Base-by-base conservation (phyloP, 2,329 filamentous ascomycete genomes). In the Pseudohalonectria lignicola region DNA sequence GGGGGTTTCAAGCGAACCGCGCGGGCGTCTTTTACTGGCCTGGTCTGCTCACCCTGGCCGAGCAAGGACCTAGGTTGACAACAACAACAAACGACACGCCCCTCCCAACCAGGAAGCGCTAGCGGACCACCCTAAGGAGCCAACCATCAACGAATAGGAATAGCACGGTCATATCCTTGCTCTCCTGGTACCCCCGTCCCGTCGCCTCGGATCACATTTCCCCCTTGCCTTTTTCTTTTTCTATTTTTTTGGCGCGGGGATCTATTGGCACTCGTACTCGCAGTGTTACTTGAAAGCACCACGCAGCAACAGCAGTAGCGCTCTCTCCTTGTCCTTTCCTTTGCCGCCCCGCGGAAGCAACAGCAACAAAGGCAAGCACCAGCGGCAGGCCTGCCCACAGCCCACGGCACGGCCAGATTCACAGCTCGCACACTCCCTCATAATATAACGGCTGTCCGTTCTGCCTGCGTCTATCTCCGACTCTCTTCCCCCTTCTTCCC, bases 401-500 rank as follows among this genome's bases (percentile, higher is more conserved):
- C n/a, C n/a, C n/a, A n/a, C n/a, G n/a, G n/a, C n/a, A n/a, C n/a
- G n/a, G n/a, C n/a, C n/a, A n/a, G n/a, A n/a, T n/a, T n/a, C n/a
- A n/a, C n/a, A n/a, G n/a, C n/a, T n/a, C n/a, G n/a, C n/a, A n/a
- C 32, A 15, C 32, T n/a, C 32, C 16, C 17, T 11, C 32, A 28
- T 15, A 37, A 37, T 37, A 37, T 37, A 37, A 37, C 29, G 26
- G 28, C 18, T 21, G 13, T n/a, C 18, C 26, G 15, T 23, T 18
- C 35, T 29, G 26, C 41, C 41, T n/a, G n/a, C n/a, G n/a, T n/a
- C n/a, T n/a, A n/a, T n/a, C 34, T 51, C 45, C 45, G 44, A 40
- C 45, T 45, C 51, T 51, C 49, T 45, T 49, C 45, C 47, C 44
- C 45, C 51, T 45, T 44, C 42, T 45, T 37, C 41, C 41, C 36